Conservation (phyloP, 2,329 filamentous ascomycete species). For the Monosporascus sp. region DNA sequence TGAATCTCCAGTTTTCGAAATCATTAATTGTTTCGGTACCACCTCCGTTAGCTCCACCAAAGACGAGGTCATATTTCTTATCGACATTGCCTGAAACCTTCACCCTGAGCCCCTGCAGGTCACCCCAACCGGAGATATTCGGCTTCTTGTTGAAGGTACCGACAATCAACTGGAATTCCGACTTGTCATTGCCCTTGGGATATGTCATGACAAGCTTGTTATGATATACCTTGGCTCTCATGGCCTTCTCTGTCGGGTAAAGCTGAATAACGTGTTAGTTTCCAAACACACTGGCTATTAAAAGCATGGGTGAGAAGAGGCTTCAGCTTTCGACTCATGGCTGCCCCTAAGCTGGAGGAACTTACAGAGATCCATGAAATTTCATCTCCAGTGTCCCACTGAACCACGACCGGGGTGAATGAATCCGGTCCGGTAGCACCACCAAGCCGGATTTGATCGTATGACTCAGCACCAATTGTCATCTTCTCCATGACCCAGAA, state of each 20-base stretch:
- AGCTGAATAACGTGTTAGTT: slow-evolving; percentile 17
- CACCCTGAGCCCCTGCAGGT: slow-evolving; percentile 44
- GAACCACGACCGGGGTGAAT: slow-evolving; percentile 56
- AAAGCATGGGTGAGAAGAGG: neutral
- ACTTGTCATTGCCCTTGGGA: slow-evolving; percentile 43
- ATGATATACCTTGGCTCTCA: slow-evolving; percentile 37
- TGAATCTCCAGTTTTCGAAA: slow-evolving; percentile 39
- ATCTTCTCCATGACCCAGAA: slow-evolving; percentile 52
- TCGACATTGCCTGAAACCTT: slow-evolving; percentile 41
- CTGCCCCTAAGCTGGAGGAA: neutral
- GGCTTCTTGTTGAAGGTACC: slow-evolving; percentile 39
- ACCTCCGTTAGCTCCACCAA: slow-evolving; percentile 36
- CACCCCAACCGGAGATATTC: slow-evolving; percentile 40
- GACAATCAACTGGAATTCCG: slow-evolving; percentile 47
- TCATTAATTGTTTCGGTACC: slow-evolving; percentile 25
- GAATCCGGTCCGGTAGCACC: slow-evolving; percentile 47
- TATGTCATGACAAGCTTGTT: slow-evolving; percentile 46
- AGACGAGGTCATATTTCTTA: slow-evolving; percentile 33
- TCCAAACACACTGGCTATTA: neutral
- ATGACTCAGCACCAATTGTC: slow-evolving; percentile 57
- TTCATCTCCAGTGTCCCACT: slow-evolving; percentile 46
- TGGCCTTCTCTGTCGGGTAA: slow-evolving; percentile 34
- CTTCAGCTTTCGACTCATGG: neutral
- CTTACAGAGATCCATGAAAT: slow-evolving; percentile 28
- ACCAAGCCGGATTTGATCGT: slow-evolving; percentile 50